Evolutionary conservation across 2,329 filamentous ascomycete species (phyloP).

Genomic region (Aspergillus arachidicola): DNA sequence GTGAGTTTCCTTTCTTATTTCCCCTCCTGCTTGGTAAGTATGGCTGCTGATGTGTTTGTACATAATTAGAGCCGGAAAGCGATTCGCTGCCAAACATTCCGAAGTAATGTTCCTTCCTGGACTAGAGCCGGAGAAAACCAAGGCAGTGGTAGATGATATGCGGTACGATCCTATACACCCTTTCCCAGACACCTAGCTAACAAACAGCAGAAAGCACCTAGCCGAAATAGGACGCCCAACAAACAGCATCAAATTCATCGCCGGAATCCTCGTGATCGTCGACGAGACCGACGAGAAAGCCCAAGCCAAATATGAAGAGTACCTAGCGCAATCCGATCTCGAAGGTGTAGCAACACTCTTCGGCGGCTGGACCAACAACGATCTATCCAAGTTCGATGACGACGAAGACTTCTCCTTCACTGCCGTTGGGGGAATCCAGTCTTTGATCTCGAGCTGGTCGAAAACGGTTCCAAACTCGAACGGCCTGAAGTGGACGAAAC

Average conservation of each 20-base stretch:
- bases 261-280: slow-evolving; percentile 44
- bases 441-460: slow-evolving; percentile 45
- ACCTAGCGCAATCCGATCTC: slow-evolving; percentile 42
- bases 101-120: slow-evolving; percentile 48
- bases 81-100: slow-evolving; percentile 42
- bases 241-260: slow-evolving; percentile 41
- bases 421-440: slow-evolving; percentile 43
- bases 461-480: slow-evolving; percentile 43
- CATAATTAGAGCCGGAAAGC: slow-evolving; percentile 36
- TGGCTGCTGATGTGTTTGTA: neutral
- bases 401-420: slow-evolving; percentile 50
- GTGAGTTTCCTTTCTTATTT: neutral
- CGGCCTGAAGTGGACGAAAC: slow-evolving; percentile 37
- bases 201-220: neutral
- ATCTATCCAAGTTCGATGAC: slow-evolving; percentile 41
- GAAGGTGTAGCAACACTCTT: slow-evolving; percentile 46
- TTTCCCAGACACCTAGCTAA: slow-evolving; percentile 14
- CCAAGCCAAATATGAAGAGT: slow-evolving; percentile 41
- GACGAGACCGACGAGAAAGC: slow-evolving; percentile 45
- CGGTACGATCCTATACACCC: slow-evolving; percentile 20
- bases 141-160: slow-evolving; percentile 40
- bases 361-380: slow-evolving; percentile 45
- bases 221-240: slow-evolving; percentile 37
- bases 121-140: slow-evolving; percentile 38
- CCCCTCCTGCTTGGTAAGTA: rapidly evolving